phyloP scores from a whole-genome alignment of 768 basidiomycete genomes.

The Glaciozyma antarctica region DNA sequence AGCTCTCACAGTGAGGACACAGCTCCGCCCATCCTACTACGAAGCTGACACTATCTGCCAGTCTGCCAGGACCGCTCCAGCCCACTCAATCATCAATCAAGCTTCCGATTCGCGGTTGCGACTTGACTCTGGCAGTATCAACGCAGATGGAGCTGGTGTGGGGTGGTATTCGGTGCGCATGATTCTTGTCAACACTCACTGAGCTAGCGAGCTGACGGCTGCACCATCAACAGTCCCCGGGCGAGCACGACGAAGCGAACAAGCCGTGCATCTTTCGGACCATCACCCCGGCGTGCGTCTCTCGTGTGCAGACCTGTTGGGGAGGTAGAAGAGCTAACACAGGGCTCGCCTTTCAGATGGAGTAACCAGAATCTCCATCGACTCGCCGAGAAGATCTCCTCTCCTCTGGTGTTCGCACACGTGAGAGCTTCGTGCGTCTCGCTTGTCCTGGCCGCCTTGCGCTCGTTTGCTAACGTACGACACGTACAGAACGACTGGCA shows the following conservation, averaged over 20 bases:
- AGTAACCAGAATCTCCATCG: slow-evolving; percentile 89
- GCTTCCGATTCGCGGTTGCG: slow-evolving; percentile 89
- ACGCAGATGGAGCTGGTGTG: slow-evolving; percentile 80
- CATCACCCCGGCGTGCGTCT: slow-evolving; percentile 66
- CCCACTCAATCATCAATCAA: slow-evolving; percentile 94
- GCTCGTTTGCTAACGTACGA: slow-evolving; percentile 30
- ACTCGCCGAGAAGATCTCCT: slow-evolving; percentile 93
- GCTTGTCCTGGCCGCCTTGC: no score
- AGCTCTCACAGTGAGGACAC: slow-evolving; percentile 62
- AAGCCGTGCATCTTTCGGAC: slow-evolving; percentile 83
- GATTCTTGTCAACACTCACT: slow-evolving; percentile 40
- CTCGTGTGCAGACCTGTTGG: not conserved
- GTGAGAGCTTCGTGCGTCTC: slow-evolving; percentile 37
- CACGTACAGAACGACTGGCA: slow-evolving; percentile 57
- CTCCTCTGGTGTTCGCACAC: slow-evolving; percentile 72
- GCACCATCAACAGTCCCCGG: slow-evolving; percentile 5
- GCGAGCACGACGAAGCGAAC: slow-evolving; percentile 6
- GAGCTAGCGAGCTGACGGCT: not conserved
- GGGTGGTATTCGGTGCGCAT: slow-evolving; percentile 89
- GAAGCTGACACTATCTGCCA: slow-evolving; percentile 35
- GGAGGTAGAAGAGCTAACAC: not conserved
- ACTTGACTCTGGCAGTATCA: slow-evolving; percentile 32
- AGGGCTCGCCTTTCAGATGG: slow-evolving; percentile 62
- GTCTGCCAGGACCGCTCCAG: slow-evolving; percentile 82
- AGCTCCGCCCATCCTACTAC: slow-evolving; percentile 30